Conservation (phyloP, 1,139 yeast species). For the Geotrichum carabidarum region DNA sequence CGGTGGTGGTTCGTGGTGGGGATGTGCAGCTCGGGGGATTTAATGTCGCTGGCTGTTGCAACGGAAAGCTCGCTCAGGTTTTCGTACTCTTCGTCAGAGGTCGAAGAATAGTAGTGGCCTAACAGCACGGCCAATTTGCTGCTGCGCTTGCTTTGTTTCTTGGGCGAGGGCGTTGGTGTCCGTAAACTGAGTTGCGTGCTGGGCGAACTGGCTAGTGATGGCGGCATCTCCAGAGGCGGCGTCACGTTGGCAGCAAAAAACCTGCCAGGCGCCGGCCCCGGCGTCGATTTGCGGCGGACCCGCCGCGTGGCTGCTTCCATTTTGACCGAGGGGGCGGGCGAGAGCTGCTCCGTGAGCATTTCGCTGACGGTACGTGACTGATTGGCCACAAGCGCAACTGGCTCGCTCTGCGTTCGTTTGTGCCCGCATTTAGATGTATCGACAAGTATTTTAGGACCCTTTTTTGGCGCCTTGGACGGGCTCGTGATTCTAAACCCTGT, state of each 20-base stretch:
- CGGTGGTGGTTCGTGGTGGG: background rate
- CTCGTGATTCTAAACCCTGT: no score
- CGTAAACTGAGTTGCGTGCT: no score
- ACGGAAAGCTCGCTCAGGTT: slow-evolving; percentile 9
- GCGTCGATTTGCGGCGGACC: no score
- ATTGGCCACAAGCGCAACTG: background rate
- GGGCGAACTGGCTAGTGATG: background rate
- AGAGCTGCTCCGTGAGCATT: background rate
- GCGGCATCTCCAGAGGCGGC: slow-evolving; percentile 5
- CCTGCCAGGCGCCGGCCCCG: background rate
- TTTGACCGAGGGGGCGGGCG: no score
- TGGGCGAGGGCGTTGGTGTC: background rate
- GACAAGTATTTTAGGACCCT: no score
- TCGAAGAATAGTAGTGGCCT: background rate
- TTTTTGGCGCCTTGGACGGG: no score
- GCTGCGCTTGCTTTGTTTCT: background rate
- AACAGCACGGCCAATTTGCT: background rate
- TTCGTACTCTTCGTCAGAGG: background rate
- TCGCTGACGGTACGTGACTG: slow-evolving; percentile 4
- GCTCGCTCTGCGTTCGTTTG: background rate
- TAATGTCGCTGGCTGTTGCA: slow-evolving; percentile 1
- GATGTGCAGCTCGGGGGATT: slow-evolving; percentile 2
- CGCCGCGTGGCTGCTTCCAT: no score
- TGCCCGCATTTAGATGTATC: background rate
- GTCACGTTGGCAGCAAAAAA: slow-evolving; percentile 15